Evolutionary conservation across 495 filamentous ascomycete species (phyloP).

Genomic region (Wilcoxina mikolae): DNA sequence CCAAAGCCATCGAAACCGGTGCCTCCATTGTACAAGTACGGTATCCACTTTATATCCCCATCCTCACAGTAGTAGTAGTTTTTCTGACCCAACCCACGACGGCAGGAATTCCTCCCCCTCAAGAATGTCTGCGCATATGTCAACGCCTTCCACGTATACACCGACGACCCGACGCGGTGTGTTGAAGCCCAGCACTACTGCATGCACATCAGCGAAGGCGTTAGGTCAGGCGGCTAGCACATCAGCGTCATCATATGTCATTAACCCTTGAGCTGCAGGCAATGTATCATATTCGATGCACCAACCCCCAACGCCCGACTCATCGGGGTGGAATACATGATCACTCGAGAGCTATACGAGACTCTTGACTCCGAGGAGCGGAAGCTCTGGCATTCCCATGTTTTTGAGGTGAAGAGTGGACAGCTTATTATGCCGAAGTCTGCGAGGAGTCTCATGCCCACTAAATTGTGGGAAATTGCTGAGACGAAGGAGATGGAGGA

Average conservation of each 20-base stretch:
- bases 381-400: slow-evolving; percentile 64
- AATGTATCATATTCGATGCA: slow-evolving; percentile 77
- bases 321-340: slow-evolving; percentile 89
- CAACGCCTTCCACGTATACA: slow-evolving; percentile 75
- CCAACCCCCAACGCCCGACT: slow-evolving; percentile 49
- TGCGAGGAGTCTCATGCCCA: slow-evolving; percentile 33
- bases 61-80: not conserved
- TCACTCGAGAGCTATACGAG: slow-evolving; percentile 52
- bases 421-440: slow-evolving; percentile 76
- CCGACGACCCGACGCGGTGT: slow-evolving; percentile 43
- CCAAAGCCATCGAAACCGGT: slow-evolving; percentile 49
- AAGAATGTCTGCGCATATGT: slow-evolving; percentile 71
- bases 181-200: slow-evolving; percentile 84
- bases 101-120: slow-evolving; percentile 52
- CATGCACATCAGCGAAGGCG: slow-evolving; percentile 55
- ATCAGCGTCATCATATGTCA: slow-evolving; percentile 11
- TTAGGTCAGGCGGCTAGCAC: not conserved
- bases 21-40: slow-evolving; percentile 43
- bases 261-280: slow-evolving; percentile 42
- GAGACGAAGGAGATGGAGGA: slow-evolving; percentile 71
- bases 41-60: not conserved
- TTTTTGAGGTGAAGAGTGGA: slow-evolving; percentile 75
- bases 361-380: slow-evolving; percentile 51
- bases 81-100: slow-evolving; percentile 10
- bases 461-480: slow-evolving; percentile 51